Base-by-base conservation (phyloP, 2,329 filamentous ascomycete genomes). In the Cercospora sp. region DNA sequence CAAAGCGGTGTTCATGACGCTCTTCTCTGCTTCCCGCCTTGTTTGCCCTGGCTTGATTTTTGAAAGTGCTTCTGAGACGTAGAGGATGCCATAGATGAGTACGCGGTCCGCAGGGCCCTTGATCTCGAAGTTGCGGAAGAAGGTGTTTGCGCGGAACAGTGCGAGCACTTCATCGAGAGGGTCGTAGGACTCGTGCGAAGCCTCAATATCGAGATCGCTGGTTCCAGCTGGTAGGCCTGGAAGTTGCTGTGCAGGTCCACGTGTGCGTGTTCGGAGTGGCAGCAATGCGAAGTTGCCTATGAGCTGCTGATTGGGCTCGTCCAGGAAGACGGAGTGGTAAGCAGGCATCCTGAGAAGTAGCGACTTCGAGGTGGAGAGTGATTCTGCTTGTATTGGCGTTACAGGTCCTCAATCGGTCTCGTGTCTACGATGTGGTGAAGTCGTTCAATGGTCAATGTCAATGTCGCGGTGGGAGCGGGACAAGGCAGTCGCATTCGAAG, bases 41-140 rank as follows among this genome's bases (percentile, higher is more conserved):
- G 81, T 82, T 82, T 92, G 91, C 55, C 80, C 83, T 12, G 93
- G 90, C 83, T 90, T 92, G 78, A 98, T 93, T 86, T 95, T 96
- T 76, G 86, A 85, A 78, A 99, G 83, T 76, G 93, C 94, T 81
- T 98, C 94, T 82, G 90, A 94, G 76, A 98, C 87, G 82, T 94
- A 98, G 78, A 97, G 87, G 79, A 97, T 99, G 71, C 94, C 94
- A 83, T 99, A 99, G 77, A 98, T 94, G 73, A 99, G 86, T 77
- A 98, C 89, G 48, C 95, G 88, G 82, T 99, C 95, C 67, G 95
- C 94, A 28, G 93, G 91, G 13, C 95, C 95, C 82, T 97, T 94
- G 84, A 98, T 97, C 85, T 98, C 95, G 77, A 99, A 99, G 86
- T 98, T 99, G 77, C 95, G 91, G 87, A 98, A 99, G 82, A 99